Base-by-base conservation (phyloP, 139 green algal species). In the Yamagishiella unicocca region DNA sequence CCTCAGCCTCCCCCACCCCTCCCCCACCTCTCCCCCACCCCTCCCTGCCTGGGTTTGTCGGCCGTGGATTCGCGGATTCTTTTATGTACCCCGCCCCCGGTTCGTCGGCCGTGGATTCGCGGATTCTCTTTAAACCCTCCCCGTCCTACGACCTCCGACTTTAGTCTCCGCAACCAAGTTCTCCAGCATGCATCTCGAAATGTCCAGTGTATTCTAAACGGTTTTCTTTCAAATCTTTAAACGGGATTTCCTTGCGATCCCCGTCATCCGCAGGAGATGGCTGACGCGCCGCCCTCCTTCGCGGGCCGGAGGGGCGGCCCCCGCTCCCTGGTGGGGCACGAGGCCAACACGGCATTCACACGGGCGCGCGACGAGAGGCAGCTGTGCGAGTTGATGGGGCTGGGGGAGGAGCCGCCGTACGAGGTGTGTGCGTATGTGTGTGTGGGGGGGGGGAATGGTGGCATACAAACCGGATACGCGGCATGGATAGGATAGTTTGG, bases 381-480 rank as follows among this genome's bases (percentile, higher is more conserved):
- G 25, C 33, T 83, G 75, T 70, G 50, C 9, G 35, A 22, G 22
- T 53, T 83, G 33, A 1, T 83, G 33, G 75, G 75, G 22, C 8
- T 83, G 29, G 21, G 8, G 9, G 5, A 10, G 24, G 24, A 70
- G 53, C 35, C 75, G 75, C 75, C 75, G 7, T 71, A 71, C 53
- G n/a, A 84, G 77, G 77, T 84, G 75, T 5, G 53, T 45, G 73
- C 31, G 31, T 46, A n/a, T n/a, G n/a, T n/a, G n/a, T n/a, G n/a
- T n/a, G n/a, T n/a, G n/a, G n/a, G n/a, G n/a, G n/a, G n/a, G n/a
- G n/a, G n/a, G n/a, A n/a, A n/a, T n/a, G n/a, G n/a, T n/a, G n/a
- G n/a, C n/a, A n/a, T n/a, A n/a, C n/a, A n/a, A n/a, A n/a, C n/a
- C n/a, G n/a, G n/a, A n/a, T n/a, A n/a, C n/a, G n/a, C n/a, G n/a